Evolutionary conservation across 2,329 filamentous ascomycete species (phyloP), one percentile per base, ranked within the genome.

Genomic region (Onygena corvina): DNA sequence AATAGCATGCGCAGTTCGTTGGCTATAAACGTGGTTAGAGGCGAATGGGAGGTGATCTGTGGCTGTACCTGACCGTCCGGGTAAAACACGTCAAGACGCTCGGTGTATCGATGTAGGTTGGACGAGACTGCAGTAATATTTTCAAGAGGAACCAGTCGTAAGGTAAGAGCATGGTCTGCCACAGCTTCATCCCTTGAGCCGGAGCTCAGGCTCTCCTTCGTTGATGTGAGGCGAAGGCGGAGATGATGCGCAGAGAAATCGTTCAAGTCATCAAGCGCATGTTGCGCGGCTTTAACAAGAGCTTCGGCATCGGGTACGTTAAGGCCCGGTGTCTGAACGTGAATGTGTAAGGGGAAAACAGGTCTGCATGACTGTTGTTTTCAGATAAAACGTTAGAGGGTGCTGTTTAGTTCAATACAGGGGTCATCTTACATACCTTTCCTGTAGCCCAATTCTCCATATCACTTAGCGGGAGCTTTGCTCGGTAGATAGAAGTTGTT

Each of bases 361-460:
- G 88, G 85, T 58, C 82, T 82, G 66, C 90, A 96, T 51, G 84
- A 81, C 88, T 95, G 57, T 33, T 44, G 35, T 45, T 20, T 29
- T 8, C 8, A 46, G 11, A 47, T 9, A 40, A 20, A 16, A 42
- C 7, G 23, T 50, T 29, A 53, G 36, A 12, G 18, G 20, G 11
- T 11, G n/a, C 18, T 21, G 21, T 30, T 12, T 9, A 20, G 5
- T n/a, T 50, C 50, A 16, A 53, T n/a, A 47, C 36, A 12, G 51
- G 46, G 14, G n/a, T 21, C 12, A 14, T 45, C 21, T n/a, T 25
- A 20, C 8, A 69, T 53, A 93, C 89, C 76, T 84, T 86, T 56
- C 88, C 88, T 60, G 93, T 85, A 7, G 87, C 85, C 90, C 92
- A 96, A 53, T 84, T 77, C 57, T 84, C 77, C 92, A 98, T 98